Evolutionary conservation across 305 asterid species (phyloP), one percentile per base, ranked within the genome.

Genomic region (Rubia peregrina): DNA sequence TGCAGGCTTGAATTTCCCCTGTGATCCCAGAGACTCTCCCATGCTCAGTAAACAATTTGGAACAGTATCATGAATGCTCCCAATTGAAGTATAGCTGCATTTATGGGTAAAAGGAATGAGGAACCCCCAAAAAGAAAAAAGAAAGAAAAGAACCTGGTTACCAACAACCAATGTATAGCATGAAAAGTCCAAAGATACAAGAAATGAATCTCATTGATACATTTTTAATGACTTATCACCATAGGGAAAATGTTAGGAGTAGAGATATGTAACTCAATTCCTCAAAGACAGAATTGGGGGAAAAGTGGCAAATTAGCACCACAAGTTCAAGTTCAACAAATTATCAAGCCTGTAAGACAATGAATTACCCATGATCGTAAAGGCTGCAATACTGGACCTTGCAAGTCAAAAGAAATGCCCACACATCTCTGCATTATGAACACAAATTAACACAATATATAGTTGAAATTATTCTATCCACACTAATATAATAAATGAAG

Each of bases 381-480:
- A 89, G 97, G 84, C 91, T 84, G 86, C 97, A 91, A 80, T 89
- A 91, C 26, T 40, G 86, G 75, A 91, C 95, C 84, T 91, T 88
- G 91, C 95, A 85, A 77, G 88, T 83, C 87, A 91, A 80, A 74
- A 91, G 97, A 78, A 91, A 91, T 48, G 95, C 92, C 96, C 97
- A 91, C 65, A 91, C 85, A 79, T 91, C 97, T 81, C 96, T 91
- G 97, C 44, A 80, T 80, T 53, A 77, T 75, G 61, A 83, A 76
- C 14, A 78, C 72, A 73, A 69, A 46, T 81, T 61, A 75, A 73
- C 74, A 4, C 19, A 62, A 41, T 41, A 42, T 3, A 68, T 6
- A 41, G 4, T 57, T 57, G 17, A 56, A 42, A 36, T 53, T 6
- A 49, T 61, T 8, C 62, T 43, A 14, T 38, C 38, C 57, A 74